Base-by-base conservation (phyloP, 352 stramenopile genomes). In the Phytophthora idaei region DNA sequence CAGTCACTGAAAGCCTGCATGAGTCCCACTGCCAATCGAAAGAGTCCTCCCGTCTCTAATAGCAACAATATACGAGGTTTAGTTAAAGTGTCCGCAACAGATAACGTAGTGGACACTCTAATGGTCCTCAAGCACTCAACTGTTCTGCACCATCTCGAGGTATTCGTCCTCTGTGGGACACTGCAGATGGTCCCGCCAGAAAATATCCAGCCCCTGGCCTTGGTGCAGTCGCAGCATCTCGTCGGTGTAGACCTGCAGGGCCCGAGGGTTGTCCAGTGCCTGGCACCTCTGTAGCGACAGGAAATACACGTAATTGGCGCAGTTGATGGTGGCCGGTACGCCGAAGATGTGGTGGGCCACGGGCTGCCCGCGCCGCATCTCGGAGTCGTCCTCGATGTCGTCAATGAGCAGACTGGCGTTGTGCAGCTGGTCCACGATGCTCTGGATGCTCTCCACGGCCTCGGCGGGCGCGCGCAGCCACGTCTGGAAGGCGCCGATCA, bases 291-390 rank as follows among this genome's bases (percentile, higher is more conserved):
- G 92, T 59, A 99, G 76, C 21, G 97, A 97, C 61, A 98, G 64
- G 71, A 99, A 99, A 67, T 99, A 99, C 8, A 98, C 95, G 76
- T 99, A 99, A 71, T 99, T 99, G 54, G 95, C 96, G 61, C 87
- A 97, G 78, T 99, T 99, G 73, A 99, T 98, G n/a, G 96, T 98
- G 32, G 90, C 87, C 0, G 97, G 89, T 6, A 99, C 80, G 36
- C 97, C 97, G 74, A 98, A 99, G 73, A 99, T 98, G 3, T 87
- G 83, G 76, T 99, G 97, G 21, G 97, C 94, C 15, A 99, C 95
- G 6, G 96, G 96, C 57, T 90, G 78, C n/a, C 97, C 97, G 5
- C 97, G 81, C 12, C 97, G 81, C 68, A 99, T 84, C 73, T 98
- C 97, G 42, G 91, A 98, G 74, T 97, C 97, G 78, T 99, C 97